Evolutionary conservation across 73 alveolate genomes (phyloP).

Genomic region (Paramecium sexaurelia): DNA sequence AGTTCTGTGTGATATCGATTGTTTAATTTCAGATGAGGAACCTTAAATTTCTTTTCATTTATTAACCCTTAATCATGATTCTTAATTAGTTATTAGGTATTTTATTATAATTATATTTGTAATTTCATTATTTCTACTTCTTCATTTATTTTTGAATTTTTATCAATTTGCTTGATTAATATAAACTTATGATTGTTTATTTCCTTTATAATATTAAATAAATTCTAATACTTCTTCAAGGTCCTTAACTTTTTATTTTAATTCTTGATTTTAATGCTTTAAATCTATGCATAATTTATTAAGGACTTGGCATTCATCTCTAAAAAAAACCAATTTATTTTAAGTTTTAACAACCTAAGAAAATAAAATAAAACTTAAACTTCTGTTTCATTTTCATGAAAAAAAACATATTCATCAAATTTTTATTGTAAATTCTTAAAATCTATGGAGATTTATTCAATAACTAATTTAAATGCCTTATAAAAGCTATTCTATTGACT

Average conservation of each 20-base stretch:
- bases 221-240: neutral
- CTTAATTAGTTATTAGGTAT: neutral
- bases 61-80: neutral
- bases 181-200: neutral
- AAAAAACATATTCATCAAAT: slow-evolving; percentile 7
- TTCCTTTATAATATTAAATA: neutral
- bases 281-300: slow-evolving; percentile 19
- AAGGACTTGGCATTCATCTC: slow-evolving; percentile 28
- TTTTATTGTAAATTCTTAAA: slow-evolving; percentile 41
- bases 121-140: neutral
- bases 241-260: neutral
- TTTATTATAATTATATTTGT: neutral
- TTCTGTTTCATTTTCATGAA: slow-evolving; percentile 46
- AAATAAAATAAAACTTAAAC: neutral
- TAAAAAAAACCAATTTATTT: slow-evolving; percentile 21
- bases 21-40: neutral
- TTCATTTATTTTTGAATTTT: neutral
- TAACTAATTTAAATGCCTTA: slow-evolving; percentile 23
- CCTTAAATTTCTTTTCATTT: neutral
- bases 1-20: neutral
- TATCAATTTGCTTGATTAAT: neutral
- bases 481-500: neutral
- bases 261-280: neutral
- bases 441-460: slow-evolving; percentile 23
- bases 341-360: slow-evolving; percentile 3